phyloP scores from a whole-genome alignment of 1,284 basidiomycete species.

The Sporisorium iseilematis-ciliati region DNA sequence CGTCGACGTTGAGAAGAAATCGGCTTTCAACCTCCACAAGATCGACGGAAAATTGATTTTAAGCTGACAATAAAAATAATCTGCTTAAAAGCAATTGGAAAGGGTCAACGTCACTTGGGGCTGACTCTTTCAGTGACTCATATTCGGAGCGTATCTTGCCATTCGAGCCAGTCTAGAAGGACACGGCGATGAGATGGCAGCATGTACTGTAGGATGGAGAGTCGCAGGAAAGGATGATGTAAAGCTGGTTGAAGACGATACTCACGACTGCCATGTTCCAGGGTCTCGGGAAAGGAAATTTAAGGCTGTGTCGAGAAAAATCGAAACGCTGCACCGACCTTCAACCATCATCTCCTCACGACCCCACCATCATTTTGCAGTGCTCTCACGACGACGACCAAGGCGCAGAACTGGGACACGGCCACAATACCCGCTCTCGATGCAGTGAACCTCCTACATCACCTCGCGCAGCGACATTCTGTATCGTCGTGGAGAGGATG shows the following conservation, averaged over 20 bases:
- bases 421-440: not conserved
- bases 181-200: too few species aligned
- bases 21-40: not conserved
- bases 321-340: not conserved
- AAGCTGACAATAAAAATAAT: too few species aligned
- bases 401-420: not conserved
- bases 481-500: not conserved
- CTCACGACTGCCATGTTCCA: constrained; percentile 2
- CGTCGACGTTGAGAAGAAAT: constrained; percentile 11
- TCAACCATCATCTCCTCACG: not conserved
- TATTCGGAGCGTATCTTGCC: too few species aligned
- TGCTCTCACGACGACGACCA: not conserved
- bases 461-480: not conserved
- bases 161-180: too few species aligned
- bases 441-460: not conserved
- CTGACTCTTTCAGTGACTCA: too few species aligned
- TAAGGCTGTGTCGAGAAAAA: constrained; percentile 7
- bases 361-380: not conserved
- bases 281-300: constrained; percentile 23
- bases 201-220: not conserved
- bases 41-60: not conserved
- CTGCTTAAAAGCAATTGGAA: too few species aligned
- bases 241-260: not conserved
- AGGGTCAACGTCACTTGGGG: too few species aligned
- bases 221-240: not conserved